Conservation (phyloP, 371 early-diverging fungal species). For the Haplosporangium sp. region DNA sequence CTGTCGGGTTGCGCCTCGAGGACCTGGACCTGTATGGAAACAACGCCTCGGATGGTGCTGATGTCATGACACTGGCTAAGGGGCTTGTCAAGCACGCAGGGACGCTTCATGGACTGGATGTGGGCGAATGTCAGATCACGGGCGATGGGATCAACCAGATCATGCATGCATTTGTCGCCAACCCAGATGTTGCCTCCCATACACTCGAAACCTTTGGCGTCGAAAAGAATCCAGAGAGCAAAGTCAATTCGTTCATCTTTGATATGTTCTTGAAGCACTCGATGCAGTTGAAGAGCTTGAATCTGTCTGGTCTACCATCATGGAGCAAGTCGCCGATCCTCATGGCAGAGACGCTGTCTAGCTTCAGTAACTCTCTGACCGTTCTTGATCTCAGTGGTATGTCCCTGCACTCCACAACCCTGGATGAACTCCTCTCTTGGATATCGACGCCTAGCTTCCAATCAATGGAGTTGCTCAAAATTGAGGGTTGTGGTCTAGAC, state of each 20-base stretch:
- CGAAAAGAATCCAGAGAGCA: constrained; percentile 39
- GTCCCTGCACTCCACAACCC: constrained; percentile 33
- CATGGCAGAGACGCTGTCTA: constrained; percentile 38
- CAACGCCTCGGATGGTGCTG: constrained; percentile 49
- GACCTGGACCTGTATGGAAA: constrained; percentile 35
- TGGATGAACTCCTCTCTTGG: constrained; percentile 40
- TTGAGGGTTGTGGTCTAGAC: constrained; percentile 44
- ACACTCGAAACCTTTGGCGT: constrained; percentile 38
- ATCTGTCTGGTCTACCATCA: constrained; percentile 40
- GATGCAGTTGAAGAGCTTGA: constrained; percentile 26
- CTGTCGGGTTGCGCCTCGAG: constrained; percentile 42
- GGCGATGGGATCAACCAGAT: constrained; percentile 53
- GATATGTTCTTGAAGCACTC: constrained; percentile 53
- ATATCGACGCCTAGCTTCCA: constrained; percentile 29
- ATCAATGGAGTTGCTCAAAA: constrained; percentile 24
- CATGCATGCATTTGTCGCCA: constrained; percentile 54
- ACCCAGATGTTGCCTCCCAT: constrained; percentile 38
- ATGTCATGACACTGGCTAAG: constrained; percentile 49
- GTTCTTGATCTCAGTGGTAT: constrained; percentile 39
- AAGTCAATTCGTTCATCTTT: constrained; percentile 43
- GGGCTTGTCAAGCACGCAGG: constrained; percentile 51
- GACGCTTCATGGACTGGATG: constrained; percentile 23
- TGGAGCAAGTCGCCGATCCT: constrained; percentile 52
- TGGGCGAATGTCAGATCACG: constrained; percentile 40
- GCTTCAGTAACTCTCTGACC: constrained; percentile 26